These are phyloP conservation scores for Irpex sp. DNA, from an alignment of 1,284 basidiomycete genomes.

Conservation along the genomic window DNA sequence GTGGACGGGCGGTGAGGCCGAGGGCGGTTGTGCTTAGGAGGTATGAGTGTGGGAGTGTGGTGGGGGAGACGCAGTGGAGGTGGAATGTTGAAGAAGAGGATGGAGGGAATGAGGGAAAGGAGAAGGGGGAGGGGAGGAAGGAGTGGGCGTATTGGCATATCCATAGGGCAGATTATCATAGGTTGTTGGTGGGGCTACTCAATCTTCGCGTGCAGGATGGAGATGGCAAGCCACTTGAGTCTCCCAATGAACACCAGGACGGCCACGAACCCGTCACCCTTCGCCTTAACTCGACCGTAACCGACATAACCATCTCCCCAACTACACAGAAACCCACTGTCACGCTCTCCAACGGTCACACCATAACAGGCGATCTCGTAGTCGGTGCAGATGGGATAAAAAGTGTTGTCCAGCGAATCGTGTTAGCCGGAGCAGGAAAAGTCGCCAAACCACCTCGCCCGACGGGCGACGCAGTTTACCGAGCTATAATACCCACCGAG, in stretches of 20 bases:
- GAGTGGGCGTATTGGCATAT: constrained; percentile 43
- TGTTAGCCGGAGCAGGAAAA: constrained; percentile 24
- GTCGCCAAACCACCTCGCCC: constrained; percentile 30
- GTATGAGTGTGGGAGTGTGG: constrained; percentile 37
- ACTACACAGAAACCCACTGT: constrained; percentile 5
- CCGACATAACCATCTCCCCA: constrained; percentile 32
- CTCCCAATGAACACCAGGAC: no score
- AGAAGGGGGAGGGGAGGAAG: constrained; percentile 33
- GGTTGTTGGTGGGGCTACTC: constrained; percentile 43
- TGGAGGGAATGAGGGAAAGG: constrained; percentile 7
- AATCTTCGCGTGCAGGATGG: not conserved
- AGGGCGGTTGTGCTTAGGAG: constrained; percentile 37
- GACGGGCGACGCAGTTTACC: constrained; percentile 51
- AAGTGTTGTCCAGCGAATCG: constrained; percentile 46
- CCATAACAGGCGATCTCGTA: constrained; percentile 38
- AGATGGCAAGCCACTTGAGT: not conserved
- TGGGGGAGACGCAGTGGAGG: constrained; percentile 30
- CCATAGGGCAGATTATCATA: constrained; percentile 56
- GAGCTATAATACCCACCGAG: constrained; percentile 44
- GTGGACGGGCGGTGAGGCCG: constrained; percentile 35
- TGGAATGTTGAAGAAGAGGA: not conserved
- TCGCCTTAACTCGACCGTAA: constrained; percentile 41
- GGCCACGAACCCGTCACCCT: constrained; percentile 38
- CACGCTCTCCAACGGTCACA: constrained; percentile 14
- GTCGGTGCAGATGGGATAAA: constrained; percentile 45